These are phyloP conservation scores for Henckelia pumila DNA, from an alignment of 257 asterid species.

Conservation along the genomic window DNA sequence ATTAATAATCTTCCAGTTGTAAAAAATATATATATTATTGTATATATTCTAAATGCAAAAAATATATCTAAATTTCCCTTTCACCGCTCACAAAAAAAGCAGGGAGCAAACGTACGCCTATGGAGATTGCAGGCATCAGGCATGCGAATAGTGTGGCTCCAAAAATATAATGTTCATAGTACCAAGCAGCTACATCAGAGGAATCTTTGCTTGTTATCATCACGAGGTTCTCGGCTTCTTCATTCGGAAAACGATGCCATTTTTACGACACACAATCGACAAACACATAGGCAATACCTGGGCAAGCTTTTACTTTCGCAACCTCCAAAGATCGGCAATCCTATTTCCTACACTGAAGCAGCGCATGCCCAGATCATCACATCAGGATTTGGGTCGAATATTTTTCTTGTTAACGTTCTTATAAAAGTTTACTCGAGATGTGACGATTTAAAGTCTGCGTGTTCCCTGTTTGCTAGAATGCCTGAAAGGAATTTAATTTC, in stretches of 20 bases:
- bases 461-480: slow-evolving; percentile 40
- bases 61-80: too few relatives aligned
- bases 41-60: too few relatives aligned
- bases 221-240: not conserved
- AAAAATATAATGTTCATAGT: slow-evolving; percentile 4
- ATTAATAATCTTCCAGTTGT: too few relatives aligned
- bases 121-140: too few relatives aligned
- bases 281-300: slow-evolving; percentile 39
- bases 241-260: slow-evolving; percentile 9
- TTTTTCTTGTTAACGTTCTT: slow-evolving; percentile 41
- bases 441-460: slow-evolving; percentile 27
- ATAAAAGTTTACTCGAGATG: slow-evolving; percentile 25
- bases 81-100: too few relatives aligned
- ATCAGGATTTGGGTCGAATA: slow-evolving; percentile 35
- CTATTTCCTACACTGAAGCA: slow-evolving; percentile 19
- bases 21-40: too few relatives aligned
- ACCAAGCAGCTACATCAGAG: not conserved
- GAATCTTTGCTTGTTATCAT: not conserved
- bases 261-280: slow-evolving; percentile 25
- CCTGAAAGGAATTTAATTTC: slow-evolving; percentile 40
- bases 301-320: slow-evolving; percentile 37
- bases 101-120: too few relatives aligned
- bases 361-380: slow-evolving; percentile 38
- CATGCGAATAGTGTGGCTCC: slow-evolving; percentile 18
- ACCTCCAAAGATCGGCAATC: slow-evolving; percentile 13